These are phyloP conservation scores for Diaporthe citrichinensis DNA, from an alignment of 2,329 filamentous ascomycete genomes.

Conservation along the genomic window DNA sequence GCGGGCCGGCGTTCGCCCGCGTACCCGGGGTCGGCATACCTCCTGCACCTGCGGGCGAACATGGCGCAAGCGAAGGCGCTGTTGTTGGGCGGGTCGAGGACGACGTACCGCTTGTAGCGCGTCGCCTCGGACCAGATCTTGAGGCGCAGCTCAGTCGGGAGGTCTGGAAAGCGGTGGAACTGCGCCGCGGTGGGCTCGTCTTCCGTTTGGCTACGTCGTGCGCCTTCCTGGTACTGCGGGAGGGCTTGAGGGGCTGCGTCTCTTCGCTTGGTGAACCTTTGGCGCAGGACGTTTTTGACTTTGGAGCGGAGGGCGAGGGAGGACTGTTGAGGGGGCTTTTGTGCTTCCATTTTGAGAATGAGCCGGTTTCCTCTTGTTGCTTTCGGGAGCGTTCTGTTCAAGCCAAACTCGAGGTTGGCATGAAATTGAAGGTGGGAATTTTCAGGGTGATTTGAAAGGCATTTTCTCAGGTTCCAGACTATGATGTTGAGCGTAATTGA, in stretches of 20 bases:
- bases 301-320: background rate
- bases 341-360: background rate
- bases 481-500: background rate
- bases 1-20: background rate
- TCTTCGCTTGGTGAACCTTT: background rate
- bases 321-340: no score
- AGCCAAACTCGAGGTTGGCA: fast-evolving
- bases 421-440: background rate
- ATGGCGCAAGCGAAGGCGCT: background rate
- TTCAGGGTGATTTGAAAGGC: background rate
- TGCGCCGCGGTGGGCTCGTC: background rate
- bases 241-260: background rate
- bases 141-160: conserved; percentile 10
- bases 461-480: background rate
- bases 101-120: background rate
- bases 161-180: conserved; percentile 7
- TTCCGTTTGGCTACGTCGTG: background rate
- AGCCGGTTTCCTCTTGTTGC: background rate
- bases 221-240: background rate
- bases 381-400: no score
- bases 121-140: conserved; percentile 9
- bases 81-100: background rate
- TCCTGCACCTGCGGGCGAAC: fast-evolving
- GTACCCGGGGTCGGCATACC: background rate
- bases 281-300: background rate